These are phyloP conservation scores for Coniochaeta sp. DNA, from an alignment of 2,329 filamentous ascomycete genomes.

Conservation along the genomic window DNA sequence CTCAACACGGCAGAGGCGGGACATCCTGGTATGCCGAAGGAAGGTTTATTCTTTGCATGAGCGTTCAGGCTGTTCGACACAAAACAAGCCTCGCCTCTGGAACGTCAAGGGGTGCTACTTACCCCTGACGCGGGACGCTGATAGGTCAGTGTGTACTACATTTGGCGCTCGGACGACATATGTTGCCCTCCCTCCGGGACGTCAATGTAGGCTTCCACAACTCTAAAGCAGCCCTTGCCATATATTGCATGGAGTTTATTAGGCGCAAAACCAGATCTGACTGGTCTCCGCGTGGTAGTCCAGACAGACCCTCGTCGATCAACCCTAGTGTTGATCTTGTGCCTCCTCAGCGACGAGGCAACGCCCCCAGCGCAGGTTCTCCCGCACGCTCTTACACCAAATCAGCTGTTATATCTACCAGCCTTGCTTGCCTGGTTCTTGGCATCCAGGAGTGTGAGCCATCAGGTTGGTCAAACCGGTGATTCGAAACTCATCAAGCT, in stretches of 20 bases:
- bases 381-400: no score
- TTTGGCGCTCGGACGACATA: neutral
- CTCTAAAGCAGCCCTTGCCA: neutral
- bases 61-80: constrained; percentile 1
- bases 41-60: neutral
- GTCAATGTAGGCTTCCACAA: neutral
- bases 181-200: neutral
- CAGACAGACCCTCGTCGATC: no score
- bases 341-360: no score
- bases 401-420: neutral
- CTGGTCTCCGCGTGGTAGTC: no score
- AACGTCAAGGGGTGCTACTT: neutral
- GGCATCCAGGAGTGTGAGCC: constrained; percentile 1
- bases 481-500: neutral
- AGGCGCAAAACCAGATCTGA: no score
- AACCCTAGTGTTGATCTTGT: no score
- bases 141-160: neutral
- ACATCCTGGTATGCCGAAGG: no score
- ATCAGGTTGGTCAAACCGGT: neutral
- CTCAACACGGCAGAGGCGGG: no score
- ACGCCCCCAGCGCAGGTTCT: no score
- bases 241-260: no score
- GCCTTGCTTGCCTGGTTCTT: neutral
- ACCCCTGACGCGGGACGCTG: neutral
- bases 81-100: constrained; percentile 1